Base-by-base conservation (phyloP, 2,329 filamentous ascomycete species). In the Ophiocordyceps camponoti-rufipedis region DNA sequence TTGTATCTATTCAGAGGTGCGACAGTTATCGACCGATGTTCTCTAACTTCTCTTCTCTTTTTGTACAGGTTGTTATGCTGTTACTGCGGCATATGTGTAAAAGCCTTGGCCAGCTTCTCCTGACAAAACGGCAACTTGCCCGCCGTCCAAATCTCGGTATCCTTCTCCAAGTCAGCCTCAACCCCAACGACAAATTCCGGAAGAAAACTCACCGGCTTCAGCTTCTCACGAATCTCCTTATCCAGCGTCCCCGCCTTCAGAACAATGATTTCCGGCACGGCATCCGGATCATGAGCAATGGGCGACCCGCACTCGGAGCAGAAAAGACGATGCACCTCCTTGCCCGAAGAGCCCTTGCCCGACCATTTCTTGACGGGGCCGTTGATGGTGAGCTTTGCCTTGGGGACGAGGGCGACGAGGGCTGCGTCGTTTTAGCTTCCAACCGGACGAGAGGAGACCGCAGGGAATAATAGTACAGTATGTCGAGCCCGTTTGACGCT, bases 101-200 rank as follows among this genome's bases (percentile, higher is more conserved):
- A 81, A 3, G 75, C 67, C 59, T 80, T 73, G 44, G 66, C 74
- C 50, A 82, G 66, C 52, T 72, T 62, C 67, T 82, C 78, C 65
- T 75, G 68, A 66, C 78, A 79, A 66, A 82, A 82, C 13, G 78
- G 78, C 51, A 82, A 70, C 70, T 82, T 82, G 65, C 73, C 60
- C 51, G 67, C 71, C 44, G 76, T 79, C 78, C 78, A 82, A 63
- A 82, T 82, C 64, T 82, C 78, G 52, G 75, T 78, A 54, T 78
- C 71, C 71, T 75, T 12, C 29, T 31, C 12, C 6, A 9, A 31
- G 29, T 23, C 23, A 23, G 23, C 5, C 3, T 23, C 23, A n/a
- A 14, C n/a, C n/a, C n/a, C n/a, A n/a, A n/a, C n/a, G 11, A 31
- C 3, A n/a, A 28, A 7, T 12, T 19, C 5, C 13, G 8, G 18